Percentiles rank a stretch among this genome's conserved stretches.
Conservation (phyloP, 352 stramenopile genomes). For the Globisporangium parvum region DNA sequence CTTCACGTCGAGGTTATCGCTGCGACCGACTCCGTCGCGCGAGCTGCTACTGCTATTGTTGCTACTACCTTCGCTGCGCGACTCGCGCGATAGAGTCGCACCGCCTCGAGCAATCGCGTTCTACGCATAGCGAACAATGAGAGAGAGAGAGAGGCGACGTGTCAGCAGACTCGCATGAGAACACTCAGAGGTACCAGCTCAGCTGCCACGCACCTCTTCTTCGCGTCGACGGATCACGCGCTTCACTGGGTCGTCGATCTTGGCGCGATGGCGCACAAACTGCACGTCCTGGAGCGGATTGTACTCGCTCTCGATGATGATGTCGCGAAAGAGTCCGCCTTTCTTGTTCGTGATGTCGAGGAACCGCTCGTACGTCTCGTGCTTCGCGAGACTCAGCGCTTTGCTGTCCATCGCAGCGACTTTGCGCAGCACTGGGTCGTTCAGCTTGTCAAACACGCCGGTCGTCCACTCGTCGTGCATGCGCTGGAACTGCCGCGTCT, state of each 20-base stretch:
- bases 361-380: slow-evolving; percentile 68
- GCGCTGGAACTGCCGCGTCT: slow-evolving; percentile 47
- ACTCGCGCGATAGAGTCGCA: slow-evolving; percentile 22
- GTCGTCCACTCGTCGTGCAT: slow-evolving; percentile 73
- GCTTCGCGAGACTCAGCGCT: slow-evolving; percentile 35
- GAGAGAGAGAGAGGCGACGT: background rate
- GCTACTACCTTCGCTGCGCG: slow-evolving; percentile 1
- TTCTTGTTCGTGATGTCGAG: slow-evolving; percentile 82
- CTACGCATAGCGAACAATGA: slow-evolving; percentile 5
- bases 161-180: background rate
- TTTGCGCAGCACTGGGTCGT: slow-evolving; percentile 50
- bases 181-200: no score
- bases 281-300: slow-evolving; percentile 66
- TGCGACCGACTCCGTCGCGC: slow-evolving; percentile 23
- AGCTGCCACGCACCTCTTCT: slow-evolving; percentile 31
- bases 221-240: slow-evolving; percentile 54
- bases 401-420: slow-evolving; percentile 46
- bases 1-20: slow-evolving; percentile 71
- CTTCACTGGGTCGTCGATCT: slow-evolving; percentile 63
- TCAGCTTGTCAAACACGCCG: slow-evolving; percentile 65
- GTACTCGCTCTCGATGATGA: slow-evolving; percentile 84
- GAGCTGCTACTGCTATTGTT: background rate
- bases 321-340: slow-evolving; percentile 70
- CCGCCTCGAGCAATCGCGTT: slow-evolving; percentile 50
- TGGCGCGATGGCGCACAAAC: slow-evolving; percentile 36